These are phyloP conservation scores for Xylariaceae sp. DNA, from an alignment of 2,329 filamentous ascomycete species.

Conservation along the genomic window DNA sequence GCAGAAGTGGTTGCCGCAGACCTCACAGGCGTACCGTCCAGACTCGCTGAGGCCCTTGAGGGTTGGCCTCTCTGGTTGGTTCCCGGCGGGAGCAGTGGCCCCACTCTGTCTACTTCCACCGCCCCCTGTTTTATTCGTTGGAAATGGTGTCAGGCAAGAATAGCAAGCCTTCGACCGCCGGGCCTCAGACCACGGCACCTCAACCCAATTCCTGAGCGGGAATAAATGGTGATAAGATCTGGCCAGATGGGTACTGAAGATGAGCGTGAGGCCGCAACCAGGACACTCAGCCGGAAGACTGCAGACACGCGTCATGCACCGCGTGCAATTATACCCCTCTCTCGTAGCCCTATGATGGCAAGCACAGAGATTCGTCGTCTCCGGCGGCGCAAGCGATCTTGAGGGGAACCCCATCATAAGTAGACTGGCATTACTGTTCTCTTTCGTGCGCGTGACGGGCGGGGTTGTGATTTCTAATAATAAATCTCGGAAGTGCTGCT, in stretches of 20 bases:
- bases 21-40: slow-evolving; percentile 80
- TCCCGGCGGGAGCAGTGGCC: slow-evolving; percentile 2
- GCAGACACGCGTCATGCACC: slow-evolving; percentile 87
- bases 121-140: slow-evolving; percentile 37
- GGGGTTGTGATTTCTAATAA: slow-evolving; percentile 85
- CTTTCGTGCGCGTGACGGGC: slow-evolving; percentile 68
- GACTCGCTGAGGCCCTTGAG: slow-evolving; percentile 75
- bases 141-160: slow-evolving; percentile 73
- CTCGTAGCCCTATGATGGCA: slow-evolving; percentile 80
- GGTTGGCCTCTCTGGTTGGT: slow-evolving; percentile 15
- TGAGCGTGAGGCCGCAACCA: slow-evolving; percentile 84
- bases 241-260: slow-evolving; percentile 88
- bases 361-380: slow-evolving; percentile 72
- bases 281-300: slow-evolving; percentile 86
- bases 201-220: slow-evolving; percentile 83
- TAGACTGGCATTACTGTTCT: slow-evolving; percentile 59
- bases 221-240: slow-evolving; percentile 93
- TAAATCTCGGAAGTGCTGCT: slow-evolving; percentile 84
- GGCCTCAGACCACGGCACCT: slow-evolving; percentile 79
- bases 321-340: slow-evolving; percentile 86
- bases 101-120: slow-evolving; percentile 19
- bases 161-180: slow-evolving; percentile 63
- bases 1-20: slow-evolving; percentile 90
- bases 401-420: slow-evolving; percentile 99
- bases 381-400: slow-evolving; percentile 66